phyloP scores from a whole-genome alignment of 2,329 filamentous ascomycete species.

The Eutypa lata region DNA sequence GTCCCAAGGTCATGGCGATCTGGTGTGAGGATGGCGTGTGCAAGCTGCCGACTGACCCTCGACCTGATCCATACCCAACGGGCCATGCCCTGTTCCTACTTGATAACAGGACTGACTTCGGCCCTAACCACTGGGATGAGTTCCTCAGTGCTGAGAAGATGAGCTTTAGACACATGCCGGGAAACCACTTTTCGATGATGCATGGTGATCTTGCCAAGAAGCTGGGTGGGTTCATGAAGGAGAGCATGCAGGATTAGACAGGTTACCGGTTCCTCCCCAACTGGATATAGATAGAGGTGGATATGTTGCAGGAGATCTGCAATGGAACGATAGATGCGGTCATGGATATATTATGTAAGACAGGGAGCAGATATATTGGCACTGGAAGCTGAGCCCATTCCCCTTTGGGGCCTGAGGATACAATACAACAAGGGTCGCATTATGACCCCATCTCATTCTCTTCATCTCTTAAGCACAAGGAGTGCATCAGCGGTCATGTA shows the following conservation, averaged over 20 bases:
- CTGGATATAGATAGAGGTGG: conserved; percentile 3
- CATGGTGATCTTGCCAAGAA: conserved; percentile 46
- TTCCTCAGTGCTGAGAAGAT: conserved; percentile 61
- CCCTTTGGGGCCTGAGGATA: neutral
- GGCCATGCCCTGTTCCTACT: conserved; percentile 67
- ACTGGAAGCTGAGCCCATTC: neutral
- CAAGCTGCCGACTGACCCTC: conserved; percentile 61
- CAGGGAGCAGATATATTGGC: too few relatives aligned
- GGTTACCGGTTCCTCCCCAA: neutral
- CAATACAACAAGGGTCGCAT: too few relatives aligned
- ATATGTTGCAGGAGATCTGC: neutral
- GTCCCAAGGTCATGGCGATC: conserved; percentile 61
- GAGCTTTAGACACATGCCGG: conserved; percentile 63
- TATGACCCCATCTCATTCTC: too few relatives aligned
- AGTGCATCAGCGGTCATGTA: too few relatives aligned
- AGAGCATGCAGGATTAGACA: conserved; percentile 25
- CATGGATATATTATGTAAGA: too few relatives aligned
- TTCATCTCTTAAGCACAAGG: too few relatives aligned
- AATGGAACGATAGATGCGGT: too few relatives aligned
- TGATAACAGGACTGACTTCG: conserved; percentile 70
- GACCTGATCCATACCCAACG: conserved; percentile 57
- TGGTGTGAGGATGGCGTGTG: conserved; percentile 75
- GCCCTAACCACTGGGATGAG: conserved; percentile 67
- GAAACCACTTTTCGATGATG: conserved; percentile 78
- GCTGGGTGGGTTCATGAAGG: conserved; percentile 28